Conservation (phyloP, 768 basidiomycete species). For the Suillus fuscotomentosus region DNA sequence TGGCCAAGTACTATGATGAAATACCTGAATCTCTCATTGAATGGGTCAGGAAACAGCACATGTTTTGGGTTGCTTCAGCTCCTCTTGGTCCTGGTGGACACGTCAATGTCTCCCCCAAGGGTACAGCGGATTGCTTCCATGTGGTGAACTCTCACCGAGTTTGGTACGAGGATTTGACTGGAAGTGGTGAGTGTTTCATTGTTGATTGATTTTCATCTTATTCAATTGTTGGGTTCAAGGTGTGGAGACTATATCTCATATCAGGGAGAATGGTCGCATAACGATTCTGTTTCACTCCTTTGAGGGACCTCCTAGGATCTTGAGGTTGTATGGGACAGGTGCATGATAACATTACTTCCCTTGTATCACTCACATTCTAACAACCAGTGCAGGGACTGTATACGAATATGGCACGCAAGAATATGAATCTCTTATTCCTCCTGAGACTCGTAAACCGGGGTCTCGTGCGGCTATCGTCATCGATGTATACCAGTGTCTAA, state of each 20-base stretch:
- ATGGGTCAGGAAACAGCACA: constrained; percentile 62
- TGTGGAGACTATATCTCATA: constrained; percentile 59
- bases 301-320: constrained; percentile 58
- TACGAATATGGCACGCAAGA: constrained; percentile 64
- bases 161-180: constrained; percentile 75
- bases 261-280: constrained; percentile 62
- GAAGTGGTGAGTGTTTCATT: constrained; percentile 46
- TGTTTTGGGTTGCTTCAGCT: constrained; percentile 73
- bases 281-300: constrained; percentile 64
- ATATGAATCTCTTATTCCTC: constrained; percentile 52
- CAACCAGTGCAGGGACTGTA: constrained; percentile 44
- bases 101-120: constrained; percentile 71
- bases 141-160: constrained; percentile 51
- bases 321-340: constrained; percentile 60
- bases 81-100: constrained; percentile 57
- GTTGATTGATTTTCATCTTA: neutral
- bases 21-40: constrained; percentile 54
- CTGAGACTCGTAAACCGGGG: constrained; percentile 48
- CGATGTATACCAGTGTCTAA: constrained; percentile 56
- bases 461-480: constrained; percentile 61
- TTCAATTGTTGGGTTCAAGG: constrained; percentile 31
- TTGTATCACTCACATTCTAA: neutral
- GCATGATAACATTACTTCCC: constrained; percentile 7
- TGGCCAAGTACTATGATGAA: constrained; percentile 30
- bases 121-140: constrained; percentile 62